Evolutionary conservation across 768 basidiomycete species (phyloP), one percentile per base, ranked within the genome.

Genomic region (Hericium alpestre): DNA sequence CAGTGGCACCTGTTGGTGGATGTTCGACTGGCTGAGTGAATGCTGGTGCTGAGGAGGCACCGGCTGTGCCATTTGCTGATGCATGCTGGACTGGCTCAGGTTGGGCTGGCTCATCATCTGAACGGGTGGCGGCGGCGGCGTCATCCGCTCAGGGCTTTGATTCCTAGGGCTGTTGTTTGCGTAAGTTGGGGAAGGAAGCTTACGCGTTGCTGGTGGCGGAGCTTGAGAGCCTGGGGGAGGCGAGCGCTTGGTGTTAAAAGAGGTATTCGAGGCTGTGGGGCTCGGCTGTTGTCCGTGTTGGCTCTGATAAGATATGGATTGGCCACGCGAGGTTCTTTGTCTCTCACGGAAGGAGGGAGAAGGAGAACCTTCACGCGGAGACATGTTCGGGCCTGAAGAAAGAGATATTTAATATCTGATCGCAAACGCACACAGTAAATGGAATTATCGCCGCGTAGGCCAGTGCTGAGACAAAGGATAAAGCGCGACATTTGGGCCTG

Each of bases 271-370:
- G 6, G 59, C 57, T 16, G 61, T 62, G 27, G 61, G 61, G 41
- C 61, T 62, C 18, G 51, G 27, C 27, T 56, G 61, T 12, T 54
- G 59, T n/a, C 57, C 58, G 46, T 55, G 61, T 27, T 57, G 16
- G 38, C 57, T 50, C 51, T 52, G 60, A 37, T 51, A 63, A 10
- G 59, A 56, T 37, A 58, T 55, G 8, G 62, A 63, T 20, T 58
- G 60, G 15, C 62, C 62, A 8, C 62, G 59, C 20, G 46, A 15
- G 18, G 41, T 54, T 40, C 60, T 53, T 41, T 58, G 62, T 27
- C 57, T 57, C 53, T 63, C 62, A 50, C 60, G 60, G 49, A 63
- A 56, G 7, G 62, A 56, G 9, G 62, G 57, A 12, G 62, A 61
- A 1, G 62, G 62, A 23, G 62, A 61, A 47, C 40, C 51, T 54